phyloP scores from a whole-genome alignment of 306 rosid species.

The Begonia peltatifolia region DNA sequence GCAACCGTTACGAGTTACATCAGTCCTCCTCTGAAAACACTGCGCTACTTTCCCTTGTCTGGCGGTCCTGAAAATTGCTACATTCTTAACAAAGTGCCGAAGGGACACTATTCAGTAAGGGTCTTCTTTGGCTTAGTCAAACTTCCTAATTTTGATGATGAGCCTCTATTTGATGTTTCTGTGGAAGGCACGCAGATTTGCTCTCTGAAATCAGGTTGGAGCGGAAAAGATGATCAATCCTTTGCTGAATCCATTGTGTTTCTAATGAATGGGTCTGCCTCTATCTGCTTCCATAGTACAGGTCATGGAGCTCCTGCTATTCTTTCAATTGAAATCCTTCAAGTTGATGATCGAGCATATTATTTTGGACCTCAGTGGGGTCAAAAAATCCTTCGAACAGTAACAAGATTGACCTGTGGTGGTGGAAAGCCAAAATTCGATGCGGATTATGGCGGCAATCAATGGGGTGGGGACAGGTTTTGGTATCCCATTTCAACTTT shows the following conservation, averaged over 20 bases:
- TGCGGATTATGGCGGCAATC: slow-evolving; percentile 44
- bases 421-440: slow-evolving; percentile 59
- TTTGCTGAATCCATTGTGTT: slow-evolving; percentile 62
- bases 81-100: slow-evolving; percentile 48
- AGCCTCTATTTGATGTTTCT: slow-evolving; percentile 80
- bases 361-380: slow-evolving; percentile 37
- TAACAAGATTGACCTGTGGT: slow-evolving; percentile 68
- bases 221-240: slow-evolving; percentile 48
- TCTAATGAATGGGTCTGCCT: slow-evolving; percentile 54
- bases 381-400: slow-evolving; percentile 65
- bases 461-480: slow-evolving; percentile 87
- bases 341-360: slow-evolving; percentile 58
- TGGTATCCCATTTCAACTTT: slow-evolving; percentile 46
- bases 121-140: slow-evolving; percentile 59
- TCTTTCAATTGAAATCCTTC: slow-evolving; percentile 89
- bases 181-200: slow-evolving; percentile 69
- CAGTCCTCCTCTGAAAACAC: slow-evolving; percentile 60
- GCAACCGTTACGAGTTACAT: slow-evolving; percentile 51
- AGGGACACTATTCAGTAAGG: slow-evolving; percentile 76
- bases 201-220: slow-evolving; percentile 89
- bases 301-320: slow-evolving; percentile 99
- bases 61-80: slow-evolving; percentile 91
- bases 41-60: slow-evolving; percentile 71
- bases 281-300: slow-evolving; percentile 87
- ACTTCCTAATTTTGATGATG: slow-evolving; percentile 32